Percentiles rank a stretch among this genome's conserved stretches.
phyloP scores from a whole-genome alignment of 2,329 filamentous ascomycete genomes.

The Chalaropsis ovoidea region DNA sequence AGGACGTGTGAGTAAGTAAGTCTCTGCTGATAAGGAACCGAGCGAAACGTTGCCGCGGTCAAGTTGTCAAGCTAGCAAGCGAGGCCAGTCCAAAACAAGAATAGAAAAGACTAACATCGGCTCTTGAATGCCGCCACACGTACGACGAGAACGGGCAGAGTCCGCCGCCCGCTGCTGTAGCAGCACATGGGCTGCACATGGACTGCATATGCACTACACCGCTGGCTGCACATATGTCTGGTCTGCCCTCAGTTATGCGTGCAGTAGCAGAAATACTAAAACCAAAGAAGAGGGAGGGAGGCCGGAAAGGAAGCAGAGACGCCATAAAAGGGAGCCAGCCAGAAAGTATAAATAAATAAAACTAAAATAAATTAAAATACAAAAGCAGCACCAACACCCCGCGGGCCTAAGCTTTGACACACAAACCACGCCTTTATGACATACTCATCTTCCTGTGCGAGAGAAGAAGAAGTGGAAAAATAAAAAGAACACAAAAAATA shows the following conservation, averaged over 20 bases:
- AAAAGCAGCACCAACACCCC: background rate
- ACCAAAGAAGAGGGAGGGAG: background rate
- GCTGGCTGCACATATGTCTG: too few species aligned
- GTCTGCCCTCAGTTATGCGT: too few species aligned
- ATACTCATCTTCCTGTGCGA: background rate
- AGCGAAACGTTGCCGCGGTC: background rate
- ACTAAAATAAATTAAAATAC: background rate
- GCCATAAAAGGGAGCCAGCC: background rate
- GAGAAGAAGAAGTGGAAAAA: background rate
- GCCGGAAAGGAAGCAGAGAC: background rate
- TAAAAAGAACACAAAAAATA: background rate
- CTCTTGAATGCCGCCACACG: background rate
- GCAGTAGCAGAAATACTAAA: background rate
- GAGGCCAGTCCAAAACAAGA: background rate
- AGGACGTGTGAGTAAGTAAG: background rate
- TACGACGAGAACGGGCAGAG: too few species aligned
- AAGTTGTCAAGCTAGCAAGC: background rate
- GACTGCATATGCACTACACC: too few species aligned
- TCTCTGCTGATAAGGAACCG: background rate
- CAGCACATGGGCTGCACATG: too few species aligned
- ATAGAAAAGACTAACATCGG: background rate
- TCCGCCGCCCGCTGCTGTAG: too few species aligned
- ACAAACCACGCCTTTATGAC: constrained; percentile 11
- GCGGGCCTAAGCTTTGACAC: constrained; percentile 5
- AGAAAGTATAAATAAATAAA: background rate